Percentiles rank a stretch among this genome's conserved stretches.
phyloP scores from a whole-genome alignment of 225 moss, liverwort and hornwort genomes.

The Neckera pumila region DNA sequence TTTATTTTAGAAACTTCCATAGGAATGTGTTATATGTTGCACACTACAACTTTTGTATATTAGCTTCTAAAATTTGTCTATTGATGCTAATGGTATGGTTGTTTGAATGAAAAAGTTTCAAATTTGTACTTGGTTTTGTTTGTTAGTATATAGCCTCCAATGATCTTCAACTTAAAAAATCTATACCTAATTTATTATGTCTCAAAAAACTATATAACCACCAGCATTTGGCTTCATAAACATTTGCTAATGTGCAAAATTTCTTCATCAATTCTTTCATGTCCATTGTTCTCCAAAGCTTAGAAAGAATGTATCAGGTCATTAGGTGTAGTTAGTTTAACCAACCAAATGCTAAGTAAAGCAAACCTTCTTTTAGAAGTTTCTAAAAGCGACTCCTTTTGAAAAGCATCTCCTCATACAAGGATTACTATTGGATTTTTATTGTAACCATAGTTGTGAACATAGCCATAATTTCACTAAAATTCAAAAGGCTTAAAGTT shows the following conservation, averaged over 20 bases:
- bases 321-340: not conserved
- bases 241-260: not conserved
- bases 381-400: not conserved
- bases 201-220: not conserved
- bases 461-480: not conserved
- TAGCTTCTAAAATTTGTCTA: no score
- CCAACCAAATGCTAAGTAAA: not conserved
- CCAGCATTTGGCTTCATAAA: not conserved
- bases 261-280: not conserved
- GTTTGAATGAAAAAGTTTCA: no score
- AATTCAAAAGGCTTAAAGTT: not conserved
- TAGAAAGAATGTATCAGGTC: not conserved
- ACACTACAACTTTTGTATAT: no score
- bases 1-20: no score
- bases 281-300: fast-evolving
- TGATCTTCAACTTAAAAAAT: not conserved
- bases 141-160: fast-evolving
- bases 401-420: not conserved
- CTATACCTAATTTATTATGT: not conserved
- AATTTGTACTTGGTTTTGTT: no score
- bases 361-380: fast-evolving
- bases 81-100: no score
- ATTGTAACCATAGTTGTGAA: not conserved
- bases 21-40: no score
- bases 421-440: not conserved